Base-by-base conservation (phyloP, 2,329 filamentous ascomycete genomes). In the Diplodia mutila region DNA sequence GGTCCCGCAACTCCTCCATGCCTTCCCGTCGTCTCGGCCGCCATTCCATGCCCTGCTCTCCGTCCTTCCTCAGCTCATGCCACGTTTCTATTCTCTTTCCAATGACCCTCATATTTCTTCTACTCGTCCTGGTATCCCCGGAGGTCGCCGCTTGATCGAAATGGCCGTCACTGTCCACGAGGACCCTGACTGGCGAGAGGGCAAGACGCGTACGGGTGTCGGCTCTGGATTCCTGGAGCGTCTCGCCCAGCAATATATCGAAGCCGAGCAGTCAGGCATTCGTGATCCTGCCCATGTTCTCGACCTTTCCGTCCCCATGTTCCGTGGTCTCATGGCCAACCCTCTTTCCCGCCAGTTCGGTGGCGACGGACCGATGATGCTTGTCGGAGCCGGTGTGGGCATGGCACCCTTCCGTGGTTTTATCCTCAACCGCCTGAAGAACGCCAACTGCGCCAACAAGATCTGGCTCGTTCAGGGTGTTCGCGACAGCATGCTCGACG, bases 381-480 rank as follows among this genome's bases (percentile, higher is more conserved):
- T 99, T 57, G 97, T 99, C 73, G 95, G 95, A 37, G 95, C 95
- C 4, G 95, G 95, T 66, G 95, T 99, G 25, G 95, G 95, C 71
- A 94, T 99, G 79, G 95, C 95, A 12, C 95, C 95, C 0, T 99
- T 99, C 89, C 90, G 95, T 59, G 95, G 95, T 68, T 99, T 99
- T 78, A 96, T 99, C 53, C 92, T 98, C 81, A 92, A 96, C 69
- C 88, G 94, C 14, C 85, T 97, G 67, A 94, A 94, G 85, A 95
- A 93, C 70, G 94, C 94, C 75, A 97, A 96, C 81, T 97, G 94
- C 76, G 93, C 93, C 70, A 97, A 97, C 85, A 97, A 97, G 82
- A 94, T 97, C 74, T 97, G 94, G 94, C 92, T 97, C 54, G 87
- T 97, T 53, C 94, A 97, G 81, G 94, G 94, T 48, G 89, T 97